Evolutionary conservation across 371 early-diverging fungal species (phyloP).

Genomic region (Neoconidiobolus thromboides): DNA sequence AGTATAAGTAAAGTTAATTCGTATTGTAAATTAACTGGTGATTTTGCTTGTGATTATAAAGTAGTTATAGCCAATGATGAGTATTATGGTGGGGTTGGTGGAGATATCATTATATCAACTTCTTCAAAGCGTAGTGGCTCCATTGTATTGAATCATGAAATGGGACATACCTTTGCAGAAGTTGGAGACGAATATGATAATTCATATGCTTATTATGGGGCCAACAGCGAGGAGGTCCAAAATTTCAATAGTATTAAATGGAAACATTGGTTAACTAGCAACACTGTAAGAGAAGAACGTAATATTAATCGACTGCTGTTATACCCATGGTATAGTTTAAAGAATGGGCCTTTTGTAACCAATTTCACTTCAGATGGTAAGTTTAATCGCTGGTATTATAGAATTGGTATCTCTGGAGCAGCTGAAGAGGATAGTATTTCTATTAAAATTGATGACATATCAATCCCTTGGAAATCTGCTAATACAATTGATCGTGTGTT

Average conservation of each 20-base stretch:
- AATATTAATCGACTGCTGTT: slow-evolving; percentile 17
- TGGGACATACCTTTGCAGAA: slow-evolving; percentile 29
- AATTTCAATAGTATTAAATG: slow-evolving; percentile 12
- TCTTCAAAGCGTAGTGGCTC: slow-evolving; percentile 26
- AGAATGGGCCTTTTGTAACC: slow-evolving; percentile 23
- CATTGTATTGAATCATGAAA: slow-evolving; percentile 30
- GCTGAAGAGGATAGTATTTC: slow-evolving; percentile 16
- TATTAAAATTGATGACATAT: slow-evolving; percentile 21
- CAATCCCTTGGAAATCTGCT: slow-evolving; percentile 20
- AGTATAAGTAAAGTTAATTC: background rate
- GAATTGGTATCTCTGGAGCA: slow-evolving; percentile 27
- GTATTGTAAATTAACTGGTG: background rate
- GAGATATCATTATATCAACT: slow-evolving; percentile 37
- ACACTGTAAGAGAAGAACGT: slow-evolving; percentile 15
- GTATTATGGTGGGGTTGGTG: slow-evolving; percentile 37
- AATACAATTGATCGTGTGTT: slow-evolving; percentile 27
- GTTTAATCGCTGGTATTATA: slow-evolving; percentile 20
- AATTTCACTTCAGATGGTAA: slow-evolving; percentile 23
- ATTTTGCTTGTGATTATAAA: slow-evolving; percentile 24
- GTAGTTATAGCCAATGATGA: slow-evolving; percentile 31
- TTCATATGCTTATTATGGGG: slow-evolving; percentile 31
- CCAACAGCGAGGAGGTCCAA: slow-evolving; percentile 18
- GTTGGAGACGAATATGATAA: slow-evolving; percentile 38
- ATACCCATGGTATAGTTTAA: slow-evolving; percentile 33
- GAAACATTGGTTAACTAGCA: slow-evolving; percentile 27